These are phyloP conservation scores for Aspergillus vadensis DNA, from an alignment of 2,329 filamentous ascomycete species.

Conservation along the genomic window DNA sequence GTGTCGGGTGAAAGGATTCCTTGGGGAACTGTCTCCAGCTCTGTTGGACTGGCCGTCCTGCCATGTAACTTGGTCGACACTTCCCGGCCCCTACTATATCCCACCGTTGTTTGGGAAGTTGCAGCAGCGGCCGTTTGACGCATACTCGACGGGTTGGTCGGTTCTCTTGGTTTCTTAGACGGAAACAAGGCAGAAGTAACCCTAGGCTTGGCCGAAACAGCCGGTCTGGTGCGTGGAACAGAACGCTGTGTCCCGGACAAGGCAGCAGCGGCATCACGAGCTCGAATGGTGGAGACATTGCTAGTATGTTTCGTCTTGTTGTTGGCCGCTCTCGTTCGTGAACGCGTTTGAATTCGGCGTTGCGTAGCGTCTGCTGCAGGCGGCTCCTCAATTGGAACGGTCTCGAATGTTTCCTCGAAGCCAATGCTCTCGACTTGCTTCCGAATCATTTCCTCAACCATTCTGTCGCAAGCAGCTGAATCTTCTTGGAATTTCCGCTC, in stretches of 20 bases:
- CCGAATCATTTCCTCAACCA: constrained; percentile 68
- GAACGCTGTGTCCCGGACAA: constrained; percentile 37
- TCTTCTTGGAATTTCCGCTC: constrained; percentile 70
- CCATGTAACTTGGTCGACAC: constrained; percentile 36
- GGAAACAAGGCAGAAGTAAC: constrained; percentile 35
- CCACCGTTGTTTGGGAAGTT: constrained; percentile 77
- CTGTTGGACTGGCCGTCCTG: constrained; percentile 25
- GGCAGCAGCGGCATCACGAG: constrained; percentile 44
- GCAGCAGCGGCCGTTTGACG: constrained; percentile 64
- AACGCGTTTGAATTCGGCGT: constrained; percentile 25
- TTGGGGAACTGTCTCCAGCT: constrained; percentile 25
- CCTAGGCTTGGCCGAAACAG: constrained; percentile 36
- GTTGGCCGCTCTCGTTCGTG: constrained; percentile 30
- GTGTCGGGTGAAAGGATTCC: constrained; percentile 43
- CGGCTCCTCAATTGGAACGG: constrained; percentile 40
- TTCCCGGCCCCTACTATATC: constrained; percentile 75
- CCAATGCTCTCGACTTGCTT: constrained; percentile 65
- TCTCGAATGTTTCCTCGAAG: constrained; percentile 61
- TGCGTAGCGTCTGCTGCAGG: constrained; percentile 41
- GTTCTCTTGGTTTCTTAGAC: constrained; percentile 46
- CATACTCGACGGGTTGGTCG: constrained; percentile 54
- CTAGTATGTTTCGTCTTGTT: constrained; percentile 26
- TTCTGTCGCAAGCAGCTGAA: constrained; percentile 61
- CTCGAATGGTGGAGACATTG: constrained; percentile 43
- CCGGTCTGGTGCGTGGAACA: constrained; percentile 35